Percentiles rank a stretch among this genome's conserved stretches.
These are phyloP conservation scores for Agaricus bisporus DNA, from an alignment of 768 basidiomycete species.

Conservation along the genomic window DNA sequence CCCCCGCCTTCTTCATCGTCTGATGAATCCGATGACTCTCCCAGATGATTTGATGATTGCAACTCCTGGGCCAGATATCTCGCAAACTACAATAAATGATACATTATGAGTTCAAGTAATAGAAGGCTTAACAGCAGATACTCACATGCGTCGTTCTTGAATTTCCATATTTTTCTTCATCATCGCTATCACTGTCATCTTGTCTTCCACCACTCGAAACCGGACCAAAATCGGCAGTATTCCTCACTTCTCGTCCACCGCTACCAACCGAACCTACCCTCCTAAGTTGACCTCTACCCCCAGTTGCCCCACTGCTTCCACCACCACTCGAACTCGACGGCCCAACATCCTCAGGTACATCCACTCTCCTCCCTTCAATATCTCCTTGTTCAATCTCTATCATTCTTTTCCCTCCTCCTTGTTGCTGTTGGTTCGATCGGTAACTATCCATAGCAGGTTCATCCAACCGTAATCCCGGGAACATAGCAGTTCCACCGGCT, in stretches of 20 bases:
- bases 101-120: constrained; percentile 2
- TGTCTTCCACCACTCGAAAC: constrained; percentile 26
- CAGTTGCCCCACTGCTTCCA: neutral
- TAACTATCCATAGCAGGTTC: neutral
- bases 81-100: constrained; percentile 51
- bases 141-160: constrained; percentile 37
- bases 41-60: constrained; percentile 52
- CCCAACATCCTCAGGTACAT: constrained; percentile 8
- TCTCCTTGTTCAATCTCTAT: constrained; percentile 9
- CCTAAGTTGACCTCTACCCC: constrained; percentile 12
- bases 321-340: neutral
- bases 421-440: neutral
- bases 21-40: constrained; percentile 35
- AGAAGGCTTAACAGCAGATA: constrained; percentile 11
- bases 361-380: constrained; percentile 6
- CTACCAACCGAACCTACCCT: constrained; percentile 1
- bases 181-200: constrained; percentile 30
- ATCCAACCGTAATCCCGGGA: constrained; percentile 3
- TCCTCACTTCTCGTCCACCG: constrained; percentile 25
- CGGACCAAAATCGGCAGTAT: constrained; percentile 20
- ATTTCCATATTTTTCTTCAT: constrained; percentile 31
- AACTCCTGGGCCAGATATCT: constrained; percentile 75
- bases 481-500: neutral
- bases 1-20: constrained; percentile 53
- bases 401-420: neutral